Percentiles rank a stretch among this genome's conserved stretches.
These are phyloP conservation scores for Talaromyces atroroseus DNA, from an alignment of 2,329 filamentous ascomycete genomes.

Conservation along the genomic window DNA sequence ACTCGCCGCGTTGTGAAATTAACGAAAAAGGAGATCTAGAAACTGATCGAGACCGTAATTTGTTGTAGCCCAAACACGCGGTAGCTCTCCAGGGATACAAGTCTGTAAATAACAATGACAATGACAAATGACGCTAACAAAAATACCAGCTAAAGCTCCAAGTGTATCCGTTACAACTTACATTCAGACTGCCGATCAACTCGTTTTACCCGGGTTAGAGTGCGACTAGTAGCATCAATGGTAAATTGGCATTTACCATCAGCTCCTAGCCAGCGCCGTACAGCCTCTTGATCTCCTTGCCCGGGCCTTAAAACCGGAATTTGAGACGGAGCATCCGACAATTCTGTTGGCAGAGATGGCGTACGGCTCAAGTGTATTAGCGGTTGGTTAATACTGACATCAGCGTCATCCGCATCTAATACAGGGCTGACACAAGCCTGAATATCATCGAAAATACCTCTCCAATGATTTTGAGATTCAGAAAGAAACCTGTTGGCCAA, in stretches of 20 bases:
- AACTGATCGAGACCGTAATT: not conserved
- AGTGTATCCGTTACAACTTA: not conserved
- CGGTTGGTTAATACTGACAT: not conserved
- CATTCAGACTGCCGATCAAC: not conserved
- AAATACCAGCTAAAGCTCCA: not conserved
- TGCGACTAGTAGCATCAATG: not conserved
- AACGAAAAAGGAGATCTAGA: not conserved
- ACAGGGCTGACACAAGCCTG: constrained; percentile 12
- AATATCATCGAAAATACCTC: constrained; percentile 2
- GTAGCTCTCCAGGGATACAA: not conserved
- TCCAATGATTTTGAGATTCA: constrained; percentile 8
- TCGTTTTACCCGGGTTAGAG: not conserved
- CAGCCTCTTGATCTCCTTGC: not conserved
- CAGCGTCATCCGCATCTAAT: constrained; percentile 8
- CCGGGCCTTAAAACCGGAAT: constrained; percentile 6
- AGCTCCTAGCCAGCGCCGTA: constrained; percentile 5
- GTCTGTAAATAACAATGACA: not conserved
- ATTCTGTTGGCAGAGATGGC: constrained; percentile 3
- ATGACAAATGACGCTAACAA: not conserved
- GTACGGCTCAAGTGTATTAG: constrained; percentile 11
- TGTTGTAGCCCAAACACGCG: not conserved
- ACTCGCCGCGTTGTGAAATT: not conserved
- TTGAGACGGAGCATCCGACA: not conserved
- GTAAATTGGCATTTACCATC: not conserved
- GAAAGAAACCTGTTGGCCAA: constrained; percentile 1